Conservation (phyloP, 495 filamentous ascomycete genomes). For the Aspergillus ellipticus region DNA sequence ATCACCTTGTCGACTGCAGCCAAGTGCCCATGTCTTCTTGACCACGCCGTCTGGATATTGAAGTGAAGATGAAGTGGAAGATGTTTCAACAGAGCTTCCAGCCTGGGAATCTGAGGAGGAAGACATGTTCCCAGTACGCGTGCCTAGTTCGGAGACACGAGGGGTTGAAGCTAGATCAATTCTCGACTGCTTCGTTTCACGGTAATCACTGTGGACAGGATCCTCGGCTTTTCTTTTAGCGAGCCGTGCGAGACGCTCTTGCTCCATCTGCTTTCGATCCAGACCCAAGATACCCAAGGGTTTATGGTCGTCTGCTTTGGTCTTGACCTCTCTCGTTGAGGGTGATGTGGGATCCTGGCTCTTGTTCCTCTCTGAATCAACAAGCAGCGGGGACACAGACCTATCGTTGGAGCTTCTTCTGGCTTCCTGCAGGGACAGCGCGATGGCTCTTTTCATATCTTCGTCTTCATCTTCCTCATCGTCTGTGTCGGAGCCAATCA, state of each 20-base stretch:
- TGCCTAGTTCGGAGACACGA: background rate
- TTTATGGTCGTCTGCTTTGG: background rate
- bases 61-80: conserved; percentile 29
- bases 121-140: background rate
- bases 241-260: conserved; percentile 70
- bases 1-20: conserved; percentile 51
- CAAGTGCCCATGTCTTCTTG: conserved; percentile 74
- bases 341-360: background rate
- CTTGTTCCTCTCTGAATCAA: background rate
- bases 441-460: conserved; percentile 50
- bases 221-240: conserved; percentile 56
- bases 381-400: background rate
- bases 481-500: conserved; percentile 32
- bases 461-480: conserved; percentile 31
- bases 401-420: background rate
- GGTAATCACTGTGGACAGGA: conserved; percentile 8
- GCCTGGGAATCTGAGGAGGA: background rate
- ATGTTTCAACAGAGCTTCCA: background rate
- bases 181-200: conserved; percentile 20
- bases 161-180: conserved; percentile 3
- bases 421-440: conserved; percentile 42
- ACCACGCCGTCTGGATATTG: conserved; percentile 70
- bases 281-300: conserved; percentile 46
- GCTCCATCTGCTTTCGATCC: conserved; percentile 80
- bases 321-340: background rate